Conservation (phyloP, 371 early-diverging fungal species). For the Choanephora cucurbitarum region DNA sequence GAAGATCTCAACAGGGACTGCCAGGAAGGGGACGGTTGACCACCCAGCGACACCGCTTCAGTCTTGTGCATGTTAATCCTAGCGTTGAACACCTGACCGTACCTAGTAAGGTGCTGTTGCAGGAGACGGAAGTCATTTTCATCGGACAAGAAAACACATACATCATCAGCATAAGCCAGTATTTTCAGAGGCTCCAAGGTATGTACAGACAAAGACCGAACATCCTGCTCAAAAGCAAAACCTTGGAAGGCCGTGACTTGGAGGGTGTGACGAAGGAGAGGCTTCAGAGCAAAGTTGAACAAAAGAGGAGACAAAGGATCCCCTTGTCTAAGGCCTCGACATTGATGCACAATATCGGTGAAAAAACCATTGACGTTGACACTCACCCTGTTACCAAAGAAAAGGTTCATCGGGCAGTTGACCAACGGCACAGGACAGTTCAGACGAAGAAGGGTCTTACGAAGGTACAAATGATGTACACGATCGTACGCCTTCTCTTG, state of each 20-base stretch:
- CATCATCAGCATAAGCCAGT: slow-evolving; percentile 7
- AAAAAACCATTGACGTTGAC: slow-evolving; percentile 6
- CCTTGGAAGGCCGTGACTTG: too few species aligned
- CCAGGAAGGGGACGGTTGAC: neutral
- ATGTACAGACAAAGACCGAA: too few species aligned
- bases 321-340: slow-evolving; percentile 3
- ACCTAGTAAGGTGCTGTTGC: neutral
- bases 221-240: too few species aligned
- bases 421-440: slow-evolving; percentile 12
- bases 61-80: neutral
- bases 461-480: slow-evolving; percentile 19
- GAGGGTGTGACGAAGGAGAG: neutral
- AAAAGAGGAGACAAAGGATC: slow-evolving; percentile 2
- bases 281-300: neutral
- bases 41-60: neutral
- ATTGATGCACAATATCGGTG: neutral
- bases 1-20: neutral
- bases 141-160: neutral
- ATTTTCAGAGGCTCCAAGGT: neutral
- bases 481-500: slow-evolving; percentile 26
- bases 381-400: slow-evolving; percentile 10
- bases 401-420: slow-evolving; percentile 6
- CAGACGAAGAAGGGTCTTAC: slow-evolving; percentile 1
- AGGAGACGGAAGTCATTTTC: neutral
- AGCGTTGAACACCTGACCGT: neutral